Evolutionary conservation across 352 stramenopile genomes (phyloP).

Genomic region (Pythium coloratum): DNA sequence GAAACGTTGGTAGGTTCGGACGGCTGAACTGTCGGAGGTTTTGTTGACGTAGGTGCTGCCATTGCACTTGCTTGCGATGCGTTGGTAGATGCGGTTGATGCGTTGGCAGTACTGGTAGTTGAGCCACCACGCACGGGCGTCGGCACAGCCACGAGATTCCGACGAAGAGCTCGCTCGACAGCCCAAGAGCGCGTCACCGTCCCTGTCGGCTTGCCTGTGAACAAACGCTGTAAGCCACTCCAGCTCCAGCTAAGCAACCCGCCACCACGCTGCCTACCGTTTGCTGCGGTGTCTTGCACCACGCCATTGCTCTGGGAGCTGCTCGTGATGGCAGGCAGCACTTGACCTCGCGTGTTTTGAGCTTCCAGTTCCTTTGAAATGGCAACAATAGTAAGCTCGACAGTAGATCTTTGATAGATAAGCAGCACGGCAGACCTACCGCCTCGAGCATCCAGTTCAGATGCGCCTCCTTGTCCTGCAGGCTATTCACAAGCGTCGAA

Average conservation of each 20-base stretch:
- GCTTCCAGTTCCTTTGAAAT: slow-evolving; percentile 60
- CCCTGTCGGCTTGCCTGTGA: slow-evolving; percentile 6
- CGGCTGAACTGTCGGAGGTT: background rate
- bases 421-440: slow-evolving; percentile 23
- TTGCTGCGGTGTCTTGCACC: background rate
- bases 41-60: background rate
- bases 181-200: slow-evolving; percentile 50
- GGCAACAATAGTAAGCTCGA: background rate
- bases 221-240: slow-evolving; percentile 2
- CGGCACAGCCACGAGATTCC: slow-evolving; percentile 44
- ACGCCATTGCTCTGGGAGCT: background rate
- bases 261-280: background rate
- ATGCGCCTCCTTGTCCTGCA: slow-evolving; percentile 59
- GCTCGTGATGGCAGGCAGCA: background rate
- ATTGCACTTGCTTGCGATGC: background rate
- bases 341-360: slow-evolving; percentile 46
- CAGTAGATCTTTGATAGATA: background rate
- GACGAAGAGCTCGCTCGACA: slow-evolving; percentile 51
- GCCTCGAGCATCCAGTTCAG: slow-evolving; percentile 77
- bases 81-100: background rate
- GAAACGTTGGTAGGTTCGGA: background rate
- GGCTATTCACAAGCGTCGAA: slow-evolving; percentile 39
- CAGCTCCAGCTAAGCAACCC: background rate
- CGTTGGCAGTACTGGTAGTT: background rate
- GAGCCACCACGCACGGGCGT: slow-evolving; percentile 32